Evolutionary conservation across 176 grass and related monocot species (phyloP), one percentile per base, ranked within the genome.

Genomic region (Carex cristatella): DNA sequence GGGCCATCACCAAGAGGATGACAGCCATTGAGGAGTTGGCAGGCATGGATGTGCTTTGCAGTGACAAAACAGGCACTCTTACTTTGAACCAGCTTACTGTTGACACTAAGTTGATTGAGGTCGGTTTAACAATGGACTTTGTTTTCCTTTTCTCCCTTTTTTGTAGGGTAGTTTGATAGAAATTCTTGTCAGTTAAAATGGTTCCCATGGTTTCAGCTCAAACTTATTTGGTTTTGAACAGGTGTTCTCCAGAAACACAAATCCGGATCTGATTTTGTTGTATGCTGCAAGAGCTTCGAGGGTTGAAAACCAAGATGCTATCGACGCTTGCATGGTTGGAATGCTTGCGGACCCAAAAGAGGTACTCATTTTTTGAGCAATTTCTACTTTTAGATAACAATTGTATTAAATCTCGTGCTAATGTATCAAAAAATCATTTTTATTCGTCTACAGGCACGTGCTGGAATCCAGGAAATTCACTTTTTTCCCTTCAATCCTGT

Each of bases 401-500:
- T 78, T 78, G 11, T 13, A 70, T 70, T 44, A 7, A 51, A 78
- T 55, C 48, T 72, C 35, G 2, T 0, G 19, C 61, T 63, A 63
- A 49, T 49, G 28, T 28, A 63, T 27, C 7, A 53, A 31, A 28
- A 48, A 18, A 53, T 72, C 6, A 3, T 60, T 61, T 38, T n/a
- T 14, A 14, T 18, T 30, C 13, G 10, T 68, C 70, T 28, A 30
- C 81, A 96, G 91, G 92, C 94, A 5, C 84, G 88, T 11, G 92
- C 88, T 3, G 90, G 83, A 44, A 97, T 97, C 57, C 79, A 94
- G 35, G 94, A 97, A 84, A 83, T 94, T 15, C 94, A 97, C 85
- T 97, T 97, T 85, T 84, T 97, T 74, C 94, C 94, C 0, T 97
- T 94, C 88, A 97, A 97, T 84, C 94, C 94, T 0, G 94, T 97